Evolutionary conservation across 2,329 filamentous ascomycete genomes (phyloP).

Genomic region (Cytospora piceae): DNA sequence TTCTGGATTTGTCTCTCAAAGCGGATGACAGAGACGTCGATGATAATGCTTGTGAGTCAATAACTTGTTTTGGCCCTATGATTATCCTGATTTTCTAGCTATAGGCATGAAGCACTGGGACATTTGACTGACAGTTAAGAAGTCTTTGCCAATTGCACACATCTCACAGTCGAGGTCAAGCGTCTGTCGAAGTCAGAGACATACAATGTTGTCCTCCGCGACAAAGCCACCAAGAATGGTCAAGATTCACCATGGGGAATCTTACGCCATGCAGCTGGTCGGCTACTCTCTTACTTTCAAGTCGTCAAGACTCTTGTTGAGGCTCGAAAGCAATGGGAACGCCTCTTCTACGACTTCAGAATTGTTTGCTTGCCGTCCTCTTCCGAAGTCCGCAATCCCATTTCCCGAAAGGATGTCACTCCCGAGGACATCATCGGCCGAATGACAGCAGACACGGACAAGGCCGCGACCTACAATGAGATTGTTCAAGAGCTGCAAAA

Average conservation of each 20-base stretch:
- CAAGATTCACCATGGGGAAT: slow-evolving; percentile 34
- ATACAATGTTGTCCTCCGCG: slow-evolving; percentile 31
- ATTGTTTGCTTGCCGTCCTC: slow-evolving; percentile 38
- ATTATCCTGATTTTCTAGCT: neutral
- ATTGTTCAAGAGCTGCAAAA: slow-evolving; percentile 31
- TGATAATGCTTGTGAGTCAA: neutral
- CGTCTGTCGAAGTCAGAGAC: slow-evolving; percentile 15
- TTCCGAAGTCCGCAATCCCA: slow-evolving; percentile 20
- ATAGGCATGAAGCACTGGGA: neutral
- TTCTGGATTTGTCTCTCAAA: slow-evolving; percentile 6
- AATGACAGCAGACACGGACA: slow-evolving; percentile 21
- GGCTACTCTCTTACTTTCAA: slow-evolving; percentile 37
- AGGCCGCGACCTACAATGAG: slow-evolving; percentile 13
- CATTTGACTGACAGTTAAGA: neutral
- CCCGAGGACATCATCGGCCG: slow-evolving; percentile 33
- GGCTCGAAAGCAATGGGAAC: slow-evolving; percentile 36
- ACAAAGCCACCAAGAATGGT: slow-evolving; percentile 24
- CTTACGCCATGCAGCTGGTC: slow-evolving; percentile 36
- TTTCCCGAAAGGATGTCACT: slow-evolving; percentile 20
- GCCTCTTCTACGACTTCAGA: slow-evolving; percentile 39
- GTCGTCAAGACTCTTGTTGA: slow-evolving; percentile 34
- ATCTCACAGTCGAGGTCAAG: slow-evolving; percentile 24
- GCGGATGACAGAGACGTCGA: slow-evolving; percentile 2
- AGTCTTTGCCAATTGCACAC: slow-evolving; percentile 17
- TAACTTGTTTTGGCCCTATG: rapidly evolving